phyloP scores from a whole-genome alignment of 148 eudicot genomes.

The Rhododendron vialii region DNA sequence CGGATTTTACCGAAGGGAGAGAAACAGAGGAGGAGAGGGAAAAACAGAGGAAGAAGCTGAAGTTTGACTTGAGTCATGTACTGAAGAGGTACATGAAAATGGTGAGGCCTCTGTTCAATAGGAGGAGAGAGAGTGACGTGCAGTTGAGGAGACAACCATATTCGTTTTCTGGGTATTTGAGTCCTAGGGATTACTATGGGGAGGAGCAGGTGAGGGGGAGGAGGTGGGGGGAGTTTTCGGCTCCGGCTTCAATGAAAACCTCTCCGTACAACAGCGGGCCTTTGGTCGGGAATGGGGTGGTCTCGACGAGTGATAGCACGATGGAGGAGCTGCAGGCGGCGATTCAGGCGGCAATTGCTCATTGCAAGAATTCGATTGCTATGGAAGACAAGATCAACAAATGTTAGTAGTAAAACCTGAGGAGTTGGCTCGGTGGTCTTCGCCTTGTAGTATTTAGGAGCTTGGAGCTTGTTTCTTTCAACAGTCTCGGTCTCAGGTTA shows the following conservation, averaged over 20 bases:
- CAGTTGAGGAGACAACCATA: constrained; percentile 11
- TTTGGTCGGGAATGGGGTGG: constrained; percentile 31
- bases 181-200: constrained; percentile 9
- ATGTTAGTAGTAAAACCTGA: background rate
- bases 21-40: constrained; percentile 18
- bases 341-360: constrained; percentile 91
- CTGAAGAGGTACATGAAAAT: constrained; percentile 49
- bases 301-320: constrained; percentile 54
- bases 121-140: constrained; percentile 1
- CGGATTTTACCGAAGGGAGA: constrained; percentile 8
- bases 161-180: constrained; percentile 53
- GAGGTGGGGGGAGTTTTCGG: constrained; percentile 52
- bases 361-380: constrained; percentile 75
- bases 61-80: constrained; percentile 48
- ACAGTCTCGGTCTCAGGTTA: background rate
- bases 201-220: constrained; percentile 29
- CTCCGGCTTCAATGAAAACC: constrained; percentile 72
- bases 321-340: constrained; percentile 94
- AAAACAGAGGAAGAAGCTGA: constrained; percentile 31
- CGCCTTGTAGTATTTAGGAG: too few relatives aligned
- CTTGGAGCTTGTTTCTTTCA: too few relatives aligned
- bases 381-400: constrained; percentile 24
- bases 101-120: constrained; percentile 39
- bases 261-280: constrained; percentile 56
- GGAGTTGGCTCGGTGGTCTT: background rate